phyloP scores from a whole-genome alignment of 768 basidiomycete species.

The Lactarius hatsudake region DNA sequence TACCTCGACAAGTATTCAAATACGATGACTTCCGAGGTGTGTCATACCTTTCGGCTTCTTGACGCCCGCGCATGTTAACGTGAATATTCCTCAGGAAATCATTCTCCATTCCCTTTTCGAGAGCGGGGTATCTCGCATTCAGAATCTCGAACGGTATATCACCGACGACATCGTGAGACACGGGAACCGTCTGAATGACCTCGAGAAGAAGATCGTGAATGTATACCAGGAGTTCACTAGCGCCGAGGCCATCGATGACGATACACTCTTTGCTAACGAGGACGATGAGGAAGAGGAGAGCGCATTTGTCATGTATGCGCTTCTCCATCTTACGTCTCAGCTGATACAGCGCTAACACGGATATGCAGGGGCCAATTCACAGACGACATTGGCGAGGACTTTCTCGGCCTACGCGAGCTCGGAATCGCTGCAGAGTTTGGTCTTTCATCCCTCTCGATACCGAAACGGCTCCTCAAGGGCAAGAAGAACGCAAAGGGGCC shows the following conservation, averaged over 20 bases:
- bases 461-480: conserved; percentile 70
- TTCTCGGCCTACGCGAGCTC: conserved; percentile 82
- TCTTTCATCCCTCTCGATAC: conserved; percentile 71
- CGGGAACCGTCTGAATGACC: conserved; percentile 67
- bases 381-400: conserved; percentile 87
- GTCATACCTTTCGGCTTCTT: conserved; percentile 26
- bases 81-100: conserved; percentile 67
- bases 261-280: conserved; percentile 52
- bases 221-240: conserved; percentile 70
- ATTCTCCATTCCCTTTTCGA: conserved; percentile 89
- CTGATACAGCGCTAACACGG: conserved; percentile 10
- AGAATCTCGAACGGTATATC: conserved; percentile 83
- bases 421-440: conserved; percentile 88
- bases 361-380: conserved; percentile 75
- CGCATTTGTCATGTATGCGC: conserved; percentile 59
- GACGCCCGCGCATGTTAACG: not conserved
- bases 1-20: conserved; percentile 76
- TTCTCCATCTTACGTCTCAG: not conserved
- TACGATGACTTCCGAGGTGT: conserved; percentile 83
- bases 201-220: conserved; percentile 82
- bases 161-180: conserved; percentile 86
- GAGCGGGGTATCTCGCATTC: conserved; percentile 73
- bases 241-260: conserved; percentile 55
- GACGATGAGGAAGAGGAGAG: conserved; percentile 64
- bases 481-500: conserved; percentile 39